Evolutionary conservation across 2,329 filamentous ascomycete species (phyloP), one percentile per base, ranked within the genome.

Genomic region (Fusarium cyanostomum): DNA sequence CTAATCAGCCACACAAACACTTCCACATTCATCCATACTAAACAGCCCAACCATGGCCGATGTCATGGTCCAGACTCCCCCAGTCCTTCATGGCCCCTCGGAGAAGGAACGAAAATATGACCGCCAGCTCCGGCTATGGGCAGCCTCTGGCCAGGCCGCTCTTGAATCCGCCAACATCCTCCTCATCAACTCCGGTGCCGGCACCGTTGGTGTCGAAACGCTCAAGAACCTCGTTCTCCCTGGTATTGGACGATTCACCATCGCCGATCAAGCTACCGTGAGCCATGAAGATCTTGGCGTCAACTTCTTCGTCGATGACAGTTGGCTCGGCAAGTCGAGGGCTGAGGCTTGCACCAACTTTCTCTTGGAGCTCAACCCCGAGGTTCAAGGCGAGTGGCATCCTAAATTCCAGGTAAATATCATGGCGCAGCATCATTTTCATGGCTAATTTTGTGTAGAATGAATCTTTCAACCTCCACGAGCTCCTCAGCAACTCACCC

Each of bases 201-300:
- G 94, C 9, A 91, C 93, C 3, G 91, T 93, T 30, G 95, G 94
- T 12, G 85, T 96, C 11, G 95, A 99, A 77, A 89, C 94, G 0
- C 84, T 99, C 61, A 99, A 99, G 83, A 99, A 99, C 74, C 86
- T 99, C n/a, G 92, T 99, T 4, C 81, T 99, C 8, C 95, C 95
- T 55, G 92, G 89, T 88, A 91, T 98, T 70, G 96, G 95, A 8
- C 86, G 88, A 24, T 99, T 97, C 75, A 96, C 92, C 1, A 96
- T 99, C 61, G 89, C 91, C 49, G 95, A 99, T 71, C 88, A 90
- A 7, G 86, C 88, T 1, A 76, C 84, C 3, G 94, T 99, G n/a
- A 82, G 81, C 1, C 89, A 96, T 67, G 83, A 88, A 37, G 95
- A 99, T 71, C 81, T 99, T 35, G 95, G 96, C 5, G 90, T 97